These are phyloP conservation scores for Lepidopterella palustris DNA, from an alignment of 495 filamentous ascomycete species.

Conservation along the genomic window DNA sequence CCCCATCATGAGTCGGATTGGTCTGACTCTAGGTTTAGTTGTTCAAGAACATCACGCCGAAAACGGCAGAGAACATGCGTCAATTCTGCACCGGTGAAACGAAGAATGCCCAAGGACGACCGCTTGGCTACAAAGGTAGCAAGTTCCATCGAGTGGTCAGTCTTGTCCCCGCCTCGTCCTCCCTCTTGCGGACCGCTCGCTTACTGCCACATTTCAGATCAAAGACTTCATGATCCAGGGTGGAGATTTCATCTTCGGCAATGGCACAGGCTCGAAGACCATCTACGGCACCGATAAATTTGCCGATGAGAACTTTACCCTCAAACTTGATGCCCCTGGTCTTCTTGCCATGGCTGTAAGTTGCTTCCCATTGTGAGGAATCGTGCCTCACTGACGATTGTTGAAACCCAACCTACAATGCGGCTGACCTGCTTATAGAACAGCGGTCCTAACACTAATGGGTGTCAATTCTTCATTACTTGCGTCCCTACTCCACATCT, in stretches of 20 bases:
- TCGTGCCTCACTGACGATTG: neutral
- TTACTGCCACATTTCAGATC: slow-evolving; percentile 51
- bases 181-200: neutral
- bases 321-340: slow-evolving; percentile 72
- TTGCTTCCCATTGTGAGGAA: slow-evolving; percentile 17
- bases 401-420: neutral
- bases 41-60: slow-evolving; percentile 74
- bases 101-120: slow-evolving; percentile 71
- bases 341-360: slow-evolving; percentile 89
- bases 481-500: slow-evolving; percentile 78
- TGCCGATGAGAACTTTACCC: slow-evolving; percentile 79
- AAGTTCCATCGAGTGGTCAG: slow-evolving; percentile 93
- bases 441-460: slow-evolving; percentile 87
- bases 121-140: slow-evolving; percentile 75
- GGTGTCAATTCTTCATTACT: slow-evolving; percentile 96
- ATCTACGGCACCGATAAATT: slow-evolving; percentile 44
- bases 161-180: slow-evolving; percentile 15
- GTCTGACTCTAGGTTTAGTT: slow-evolving; percentile 42
- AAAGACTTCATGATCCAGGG: slow-evolving; percentile 97
- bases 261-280: slow-evolving; percentile 70
- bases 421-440: slow-evolving; percentile 50
- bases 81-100: slow-evolving; percentile 94
- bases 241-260: slow-evolving; percentile 90
- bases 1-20: neutral
- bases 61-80: slow-evolving; percentile 93